phyloP scores from a whole-genome alignment of 176 grass and related monocot species.

The Alloteropsis semialata region DNA sequence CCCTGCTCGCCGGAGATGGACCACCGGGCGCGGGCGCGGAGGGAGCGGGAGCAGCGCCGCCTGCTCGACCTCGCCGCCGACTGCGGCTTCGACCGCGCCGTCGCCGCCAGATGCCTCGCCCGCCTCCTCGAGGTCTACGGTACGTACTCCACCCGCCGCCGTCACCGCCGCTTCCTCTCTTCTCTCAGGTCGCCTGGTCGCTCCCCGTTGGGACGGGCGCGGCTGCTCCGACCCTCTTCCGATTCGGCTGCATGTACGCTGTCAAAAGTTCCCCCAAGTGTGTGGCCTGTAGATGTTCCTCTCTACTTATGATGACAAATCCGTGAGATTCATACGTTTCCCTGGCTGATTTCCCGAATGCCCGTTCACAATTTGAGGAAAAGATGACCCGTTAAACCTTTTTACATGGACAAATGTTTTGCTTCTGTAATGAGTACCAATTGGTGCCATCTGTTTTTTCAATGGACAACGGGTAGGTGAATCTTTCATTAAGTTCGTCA shows the following conservation, averaged over 20 bases:
- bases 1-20: constrained; percentile 22
- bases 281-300: background rate
- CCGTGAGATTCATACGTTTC: background rate
- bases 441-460: too few relatives aligned
- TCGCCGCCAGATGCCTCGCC: constrained; percentile 40
- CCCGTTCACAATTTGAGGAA: too few relatives aligned
- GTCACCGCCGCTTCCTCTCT: background rate
- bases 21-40: background rate
- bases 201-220: background rate
- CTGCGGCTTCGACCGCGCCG: constrained; percentile 37
- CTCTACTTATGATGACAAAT: too few relatives aligned
- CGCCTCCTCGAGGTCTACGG: constrained; percentile 62
- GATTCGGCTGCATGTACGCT: background rate
- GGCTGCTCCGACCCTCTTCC: background rate
- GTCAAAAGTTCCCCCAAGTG: too few relatives aligned
- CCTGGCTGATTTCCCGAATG: background rate
- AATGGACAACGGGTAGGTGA: too few relatives aligned
- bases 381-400: too few relatives aligned
- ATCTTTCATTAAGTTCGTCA: too few relatives aligned
- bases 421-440: too few relatives aligned
- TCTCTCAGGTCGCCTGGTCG: background rate
- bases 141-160: background rate
- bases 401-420: too few relatives aligned
- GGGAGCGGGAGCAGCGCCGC: background rate
- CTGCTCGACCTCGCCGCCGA: constrained; percentile 45